Evolutionary conservation across 2,329 filamentous ascomycete genomes (phyloP).

Genomic region (Talaromyces sp.): DNA sequence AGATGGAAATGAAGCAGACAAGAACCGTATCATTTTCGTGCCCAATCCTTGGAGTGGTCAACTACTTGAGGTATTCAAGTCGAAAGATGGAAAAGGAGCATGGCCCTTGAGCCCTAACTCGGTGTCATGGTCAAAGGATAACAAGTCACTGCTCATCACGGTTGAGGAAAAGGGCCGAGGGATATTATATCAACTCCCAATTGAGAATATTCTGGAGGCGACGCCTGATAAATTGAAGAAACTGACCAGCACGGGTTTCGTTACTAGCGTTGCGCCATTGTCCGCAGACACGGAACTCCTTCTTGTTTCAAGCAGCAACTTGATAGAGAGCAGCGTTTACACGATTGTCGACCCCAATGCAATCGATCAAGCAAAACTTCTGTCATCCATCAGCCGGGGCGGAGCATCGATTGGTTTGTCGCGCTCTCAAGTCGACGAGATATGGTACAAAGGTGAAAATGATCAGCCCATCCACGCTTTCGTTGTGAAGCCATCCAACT

Average conservation of each 20-base stretch:
- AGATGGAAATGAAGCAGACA: constrained; percentile 46
- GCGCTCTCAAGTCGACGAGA: constrained; percentile 38
- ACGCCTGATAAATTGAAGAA: constrained; percentile 31
- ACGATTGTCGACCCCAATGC: constrained; percentile 36
- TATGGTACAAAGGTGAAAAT: constrained; percentile 44
- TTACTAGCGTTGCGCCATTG: constrained; percentile 36
- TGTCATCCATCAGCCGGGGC: constrained; percentile 35
- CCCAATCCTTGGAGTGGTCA: constrained; percentile 39
- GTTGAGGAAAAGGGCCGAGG: constrained; percentile 41
- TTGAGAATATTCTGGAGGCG: constrained; percentile 25
- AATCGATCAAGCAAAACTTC: constrained; percentile 25
- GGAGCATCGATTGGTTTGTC: constrained; percentile 40
- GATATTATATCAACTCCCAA: constrained; percentile 38
- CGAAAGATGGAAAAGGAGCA: constrained; percentile 32
- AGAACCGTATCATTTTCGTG: constrained; percentile 42
- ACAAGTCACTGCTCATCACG: constrained; percentile 37
- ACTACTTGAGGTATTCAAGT: constrained; percentile 36
- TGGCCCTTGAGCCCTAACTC: constrained; percentile 41
- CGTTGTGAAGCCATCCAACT: constrained; percentile 45
- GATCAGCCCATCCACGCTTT: constrained; percentile 42
- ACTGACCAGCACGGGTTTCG: constrained; percentile 38
- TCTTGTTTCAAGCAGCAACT: constrained; percentile 39
- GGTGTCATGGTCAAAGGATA: constrained; percentile 39
- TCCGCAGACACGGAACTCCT: constrained; percentile 33
- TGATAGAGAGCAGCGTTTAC: constrained; percentile 44